Conservation (phyloP, 495 filamentous ascomycete genomes). For the Melanomma pulvis-pyrius region DNA sequence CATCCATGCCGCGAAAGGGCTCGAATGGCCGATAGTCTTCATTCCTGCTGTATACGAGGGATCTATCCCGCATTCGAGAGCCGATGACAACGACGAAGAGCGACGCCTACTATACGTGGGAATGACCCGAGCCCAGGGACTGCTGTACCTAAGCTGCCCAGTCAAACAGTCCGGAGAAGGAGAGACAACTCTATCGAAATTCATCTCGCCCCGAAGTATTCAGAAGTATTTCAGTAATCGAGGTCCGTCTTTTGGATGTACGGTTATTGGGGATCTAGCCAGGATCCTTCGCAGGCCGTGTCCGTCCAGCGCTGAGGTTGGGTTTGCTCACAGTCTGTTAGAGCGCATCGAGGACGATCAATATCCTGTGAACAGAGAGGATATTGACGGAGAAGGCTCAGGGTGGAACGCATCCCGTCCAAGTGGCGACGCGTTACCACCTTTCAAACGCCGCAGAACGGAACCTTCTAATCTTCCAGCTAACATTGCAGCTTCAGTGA, state of each 20-base stretch:
- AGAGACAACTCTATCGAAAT: constrained; percentile 64
- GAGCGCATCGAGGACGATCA: constrained; percentile 61
- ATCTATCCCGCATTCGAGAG: constrained; percentile 89
- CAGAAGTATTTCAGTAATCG: constrained; percentile 55
- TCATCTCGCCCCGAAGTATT: constrained; percentile 58
- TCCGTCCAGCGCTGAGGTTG: constrained; percentile 55
- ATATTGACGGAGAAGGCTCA: constrained; percentile 45
- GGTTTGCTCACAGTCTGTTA: constrained; percentile 48
- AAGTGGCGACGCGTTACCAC: constrained; percentile 7
- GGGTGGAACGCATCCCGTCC: constrained; percentile 28
- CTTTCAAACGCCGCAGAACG: constrained; percentile 31
- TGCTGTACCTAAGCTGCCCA: constrained; percentile 91
- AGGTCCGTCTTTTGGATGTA: constrained; percentile 60
- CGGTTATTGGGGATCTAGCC: constrained; percentile 61
- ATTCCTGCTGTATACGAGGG: constrained; percentile 89
- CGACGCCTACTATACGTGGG: constrained; percentile 91
- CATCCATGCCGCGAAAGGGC: constrained; percentile 93
- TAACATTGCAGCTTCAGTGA: constrained; percentile 28
- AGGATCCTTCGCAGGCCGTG: constrained; percentile 63
- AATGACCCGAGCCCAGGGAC: constrained; percentile 90
- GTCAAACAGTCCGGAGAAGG: constrained; percentile 64
- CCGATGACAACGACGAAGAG: constrained; percentile 90
- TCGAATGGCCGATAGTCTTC: constrained; percentile 98
- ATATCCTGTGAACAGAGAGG: constrained; percentile 64
- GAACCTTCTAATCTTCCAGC: background rate